Base-by-base conservation (phyloP, 2,329 filamentous ascomycete species). In the Monilinia vaccinii-corymbosi region DNA sequence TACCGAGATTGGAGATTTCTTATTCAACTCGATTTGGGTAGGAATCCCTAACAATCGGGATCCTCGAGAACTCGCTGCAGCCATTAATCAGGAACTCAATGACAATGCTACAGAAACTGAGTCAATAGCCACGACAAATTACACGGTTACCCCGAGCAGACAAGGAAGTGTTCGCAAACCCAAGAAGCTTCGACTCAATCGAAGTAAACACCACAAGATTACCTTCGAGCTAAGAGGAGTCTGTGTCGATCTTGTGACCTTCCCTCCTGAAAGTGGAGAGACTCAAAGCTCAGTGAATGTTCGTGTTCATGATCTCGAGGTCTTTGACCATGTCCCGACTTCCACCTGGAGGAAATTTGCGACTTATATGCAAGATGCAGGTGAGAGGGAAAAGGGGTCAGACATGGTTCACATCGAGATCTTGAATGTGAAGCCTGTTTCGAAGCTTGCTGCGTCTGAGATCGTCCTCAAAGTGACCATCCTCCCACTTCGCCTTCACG, bases 1-100 rank as follows among this genome's bases (percentile, higher is more conserved):
- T 73, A 89, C 85, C 14, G 89, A 88, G 7, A 95, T 97, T 73
- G 91, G 91, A 7, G 95, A 99, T 71, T 96, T 95, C 67, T 79
- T 99, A 18, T 99, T 99, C 80, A 97, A 99, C 72, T 99, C 94
- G 0, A 96, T 99, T 58, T 99, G 97, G 76, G 97, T 99, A 67
- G 91, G 89, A 16, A 89, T 99, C 21, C 89, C 93, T 0, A 82
- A 89, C 13, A 94, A 92, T 67, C 84, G 87, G 61, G 93, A 97
- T 67, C 91, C 91, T 6, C 83, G 83, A 57, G 90, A 96, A 34
- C 80, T 97, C 11, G 80, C 89, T 4, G 83, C 84, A 49, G 89
- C 88, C 44, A 96, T 99, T 73, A 96, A 97, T 70, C 85, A 88
- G 60, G 85, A 93, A 40, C 82, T 97, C 51, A 89, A 96, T 65